phyloP scores from a whole-genome alignment of 2,329 filamentous ascomycete genomes.

The Arachnomyces sp. region DNA sequence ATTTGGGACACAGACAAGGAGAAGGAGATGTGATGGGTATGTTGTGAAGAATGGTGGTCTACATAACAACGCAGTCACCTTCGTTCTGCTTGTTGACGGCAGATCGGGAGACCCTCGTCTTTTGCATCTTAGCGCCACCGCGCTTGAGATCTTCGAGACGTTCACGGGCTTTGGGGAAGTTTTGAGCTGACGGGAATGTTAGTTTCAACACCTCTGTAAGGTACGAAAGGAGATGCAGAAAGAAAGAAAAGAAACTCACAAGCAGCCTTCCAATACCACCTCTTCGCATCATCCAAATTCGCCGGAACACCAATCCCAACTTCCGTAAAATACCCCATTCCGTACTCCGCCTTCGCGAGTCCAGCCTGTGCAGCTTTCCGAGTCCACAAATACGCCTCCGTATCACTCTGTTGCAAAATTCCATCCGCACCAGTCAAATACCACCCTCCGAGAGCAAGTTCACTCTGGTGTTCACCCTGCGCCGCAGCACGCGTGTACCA shows the following conservation, averaged over 20 bases:
- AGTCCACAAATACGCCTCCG: conserved; percentile 94
- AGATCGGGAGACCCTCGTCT: conserved; percentile 70
- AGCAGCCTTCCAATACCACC: conserved; percentile 96
- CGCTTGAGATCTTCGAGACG: conserved; percentile 85
- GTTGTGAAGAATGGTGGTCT: conserved; percentile 19
- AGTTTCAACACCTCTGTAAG: too few species aligned
- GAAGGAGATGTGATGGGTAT: conserved; percentile 3
- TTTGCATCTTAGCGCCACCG: conserved; percentile 62
- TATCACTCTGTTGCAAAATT: conserved; percentile 83
- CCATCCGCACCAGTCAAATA: conserved; percentile 87
- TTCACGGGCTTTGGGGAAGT: conserved; percentile 87
- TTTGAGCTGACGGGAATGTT: conserved; percentile 58
- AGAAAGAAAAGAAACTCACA: conserved; percentile 53
- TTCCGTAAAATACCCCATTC: conserved; percentile 96
- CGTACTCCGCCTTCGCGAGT: conserved; percentile 89
- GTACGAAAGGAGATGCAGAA: background rate
- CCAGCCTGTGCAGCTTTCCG: conserved; percentile 84
- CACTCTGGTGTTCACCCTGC: conserved; percentile 89
- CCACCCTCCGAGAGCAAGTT: conserved; percentile 80
- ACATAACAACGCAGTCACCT: conserved; percentile 83
- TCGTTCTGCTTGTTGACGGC: conserved; percentile 78
- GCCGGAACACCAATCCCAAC: conserved; percentile 81
- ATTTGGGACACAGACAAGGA: conserved; percentile 3
- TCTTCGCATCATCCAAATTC: conserved; percentile 88
- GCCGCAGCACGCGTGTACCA: conserved; percentile 90